Percentiles rank a stretch among this genome's conserved stretches.
phyloP scores from a whole-genome alignment of 805 yeast species.

The Cyberlindnera saturnus region DNA sequence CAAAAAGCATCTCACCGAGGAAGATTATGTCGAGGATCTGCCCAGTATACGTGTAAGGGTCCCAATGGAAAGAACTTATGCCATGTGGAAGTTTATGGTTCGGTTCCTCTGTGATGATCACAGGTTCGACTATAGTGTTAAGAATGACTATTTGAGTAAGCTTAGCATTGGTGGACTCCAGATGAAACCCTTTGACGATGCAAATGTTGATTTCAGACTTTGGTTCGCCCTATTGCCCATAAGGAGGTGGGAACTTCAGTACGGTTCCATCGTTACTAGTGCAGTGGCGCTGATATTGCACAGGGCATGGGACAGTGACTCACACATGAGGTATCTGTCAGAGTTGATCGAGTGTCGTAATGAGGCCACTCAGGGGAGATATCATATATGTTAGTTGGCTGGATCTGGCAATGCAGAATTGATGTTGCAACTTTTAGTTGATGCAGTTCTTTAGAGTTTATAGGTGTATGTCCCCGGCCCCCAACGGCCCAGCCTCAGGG shows the following conservation, averaged over 20 bases:
- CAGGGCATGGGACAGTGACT: neutral
- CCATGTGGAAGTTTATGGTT: neutral
- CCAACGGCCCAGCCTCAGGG: no score
- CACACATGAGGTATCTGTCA: no score
- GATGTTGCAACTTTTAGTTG: no score
- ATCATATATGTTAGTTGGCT: no score
- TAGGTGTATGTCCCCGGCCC: no score
- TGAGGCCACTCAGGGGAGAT: no score
- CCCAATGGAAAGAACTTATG: neutral
- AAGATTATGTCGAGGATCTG: no score
- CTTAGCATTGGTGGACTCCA: neutral
- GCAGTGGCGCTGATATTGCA: neutral
- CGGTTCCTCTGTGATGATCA: neutral
- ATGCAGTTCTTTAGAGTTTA: no score
- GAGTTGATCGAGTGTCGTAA: no score
- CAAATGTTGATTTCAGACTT: neutral
- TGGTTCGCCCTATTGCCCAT: neutral
- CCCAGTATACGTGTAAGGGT: neutral
- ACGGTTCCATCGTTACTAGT: neutral
- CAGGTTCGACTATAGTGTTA: neutral
- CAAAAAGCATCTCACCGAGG: no score
- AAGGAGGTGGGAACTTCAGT: neutral
- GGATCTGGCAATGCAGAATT: no score
- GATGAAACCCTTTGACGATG: neutral
- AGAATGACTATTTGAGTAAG: neutral